These are phyloP conservation scores for Daldinia sp. DNA, from an alignment of 2,329 filamentous ascomycete species.

Conservation along the genomic window DNA sequence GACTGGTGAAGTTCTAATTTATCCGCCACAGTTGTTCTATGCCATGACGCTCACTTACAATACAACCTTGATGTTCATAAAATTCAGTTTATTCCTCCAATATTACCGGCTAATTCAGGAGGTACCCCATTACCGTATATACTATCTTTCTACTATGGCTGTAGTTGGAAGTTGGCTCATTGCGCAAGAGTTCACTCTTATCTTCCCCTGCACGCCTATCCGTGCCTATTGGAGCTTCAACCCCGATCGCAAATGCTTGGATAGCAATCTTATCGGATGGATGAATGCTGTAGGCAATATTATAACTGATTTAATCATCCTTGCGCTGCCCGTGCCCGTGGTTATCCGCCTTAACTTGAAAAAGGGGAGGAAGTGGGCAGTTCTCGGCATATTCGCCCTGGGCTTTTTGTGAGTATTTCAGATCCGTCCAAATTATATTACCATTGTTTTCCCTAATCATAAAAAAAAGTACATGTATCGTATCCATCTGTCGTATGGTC, in stretches of 20 bases:
- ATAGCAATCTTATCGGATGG: slow-evolving; percentile 35
- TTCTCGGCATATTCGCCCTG: slow-evolving; percentile 41
- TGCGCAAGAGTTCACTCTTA: slow-evolving; percentile 39
- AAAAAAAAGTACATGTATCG: slow-evolving; percentile 39
- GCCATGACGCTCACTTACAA: slow-evolving; percentile 39
- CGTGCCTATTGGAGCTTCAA: slow-evolving; percentile 30
- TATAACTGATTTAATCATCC: slow-evolving; percentile 43
- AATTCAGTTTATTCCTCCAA: slow-evolving; percentile 46
- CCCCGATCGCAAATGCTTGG: slow-evolving; percentile 26
- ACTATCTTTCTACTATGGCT: slow-evolving; percentile 37
- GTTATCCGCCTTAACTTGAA: slow-evolving; percentile 41
- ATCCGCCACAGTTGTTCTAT: slow-evolving; percentile 38
- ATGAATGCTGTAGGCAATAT: slow-evolving; percentile 44
- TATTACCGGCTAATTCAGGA: slow-evolving; percentile 45
- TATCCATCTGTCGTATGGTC: slow-evolving; percentile 43
- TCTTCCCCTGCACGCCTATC: slow-evolving; percentile 41
- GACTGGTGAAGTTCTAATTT: slow-evolving; percentile 21
- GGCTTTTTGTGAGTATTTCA: slow-evolving; percentile 43
- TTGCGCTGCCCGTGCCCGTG: slow-evolving; percentile 44
- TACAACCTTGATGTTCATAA: slow-evolving; percentile 39
- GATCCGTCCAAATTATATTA: background rate
- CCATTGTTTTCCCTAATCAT: slow-evolving; percentile 4
- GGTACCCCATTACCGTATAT: slow-evolving; percentile 35
- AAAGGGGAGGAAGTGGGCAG: slow-evolving; percentile 39
- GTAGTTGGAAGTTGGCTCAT: slow-evolving; percentile 41